A percentile compares a stretch with the other conserved stretches of the same genome.
Conservation (phyloP, 1,284 basidiomycete species). For the Erythrobasidium hasegawianum region DNA sequence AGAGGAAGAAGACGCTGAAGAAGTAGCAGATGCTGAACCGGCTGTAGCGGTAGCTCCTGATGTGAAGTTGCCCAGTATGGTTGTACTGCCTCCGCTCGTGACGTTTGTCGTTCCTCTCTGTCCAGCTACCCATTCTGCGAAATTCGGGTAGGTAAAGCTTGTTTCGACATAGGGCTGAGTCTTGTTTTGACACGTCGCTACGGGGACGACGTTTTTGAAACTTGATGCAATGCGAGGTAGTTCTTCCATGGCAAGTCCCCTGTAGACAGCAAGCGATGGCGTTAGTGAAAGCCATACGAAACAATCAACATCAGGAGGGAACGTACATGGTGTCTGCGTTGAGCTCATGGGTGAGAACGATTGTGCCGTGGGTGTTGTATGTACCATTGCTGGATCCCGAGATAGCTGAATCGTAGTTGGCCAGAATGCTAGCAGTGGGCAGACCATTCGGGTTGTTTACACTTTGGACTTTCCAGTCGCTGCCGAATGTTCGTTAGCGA, state of each 20-base stretch:
- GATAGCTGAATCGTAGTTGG: conserved; percentile 53
- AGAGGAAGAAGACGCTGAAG: too few species aligned
- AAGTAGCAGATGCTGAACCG: too few species aligned
- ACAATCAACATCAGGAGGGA: too few species aligned
- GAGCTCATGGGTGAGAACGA: conserved; percentile 54
- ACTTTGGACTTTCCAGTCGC: conserved; percentile 7
- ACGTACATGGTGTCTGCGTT: conserved; percentile 52
- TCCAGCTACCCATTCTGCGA: conserved; percentile 8
- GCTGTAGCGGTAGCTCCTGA: too few species aligned
- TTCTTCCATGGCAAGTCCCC: conserved; percentile 22
- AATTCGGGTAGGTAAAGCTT: conserved; percentile 21
- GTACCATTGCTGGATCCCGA: conserved; percentile 48
- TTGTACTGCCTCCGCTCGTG: too few species aligned
- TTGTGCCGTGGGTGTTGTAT: conserved; percentile 48
- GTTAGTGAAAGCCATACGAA: too few species aligned
- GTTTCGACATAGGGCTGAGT: conserved; percentile 40
- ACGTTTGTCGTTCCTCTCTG: too few species aligned
- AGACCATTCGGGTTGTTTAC: conserved; percentile 21
- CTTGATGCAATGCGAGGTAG: conserved; percentile 41
- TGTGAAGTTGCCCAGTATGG: too few species aligned
- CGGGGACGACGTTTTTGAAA: conserved; percentile 48
- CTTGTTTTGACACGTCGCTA: conserved; percentile 50
- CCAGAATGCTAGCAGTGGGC: conserved; percentile 44
- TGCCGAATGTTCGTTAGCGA: too few species aligned
- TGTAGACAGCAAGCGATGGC: too few species aligned